These are phyloP conservation scores for Pinus albicaulis DNA, from an alignment of 75 land plant species.

Conservation along the genomic window DNA sequence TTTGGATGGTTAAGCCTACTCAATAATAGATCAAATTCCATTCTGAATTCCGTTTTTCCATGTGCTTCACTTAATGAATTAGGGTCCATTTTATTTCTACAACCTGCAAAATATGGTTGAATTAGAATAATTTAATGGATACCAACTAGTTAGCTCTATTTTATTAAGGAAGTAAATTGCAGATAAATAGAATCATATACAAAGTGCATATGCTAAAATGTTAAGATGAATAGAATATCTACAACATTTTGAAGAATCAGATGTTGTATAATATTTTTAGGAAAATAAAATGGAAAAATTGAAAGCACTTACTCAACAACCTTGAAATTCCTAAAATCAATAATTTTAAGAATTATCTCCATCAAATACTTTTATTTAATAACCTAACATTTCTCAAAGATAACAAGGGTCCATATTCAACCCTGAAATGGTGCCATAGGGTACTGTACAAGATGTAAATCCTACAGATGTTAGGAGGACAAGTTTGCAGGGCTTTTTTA, in stretches of 20 bases:
- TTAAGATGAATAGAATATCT: not conserved
- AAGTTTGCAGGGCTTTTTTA: not conserved
- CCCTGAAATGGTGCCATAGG: not conserved
- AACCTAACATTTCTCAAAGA: not conserved
- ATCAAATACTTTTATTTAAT: not conserved
- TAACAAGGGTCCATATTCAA: not conserved
- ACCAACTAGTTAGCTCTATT: too few species aligned
- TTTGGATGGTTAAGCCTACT: constrained; percentile 80
- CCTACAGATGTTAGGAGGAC: not conserved
- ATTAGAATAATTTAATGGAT: not conserved
- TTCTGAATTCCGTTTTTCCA: constrained; percentile 90
- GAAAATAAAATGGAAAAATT: not conserved
- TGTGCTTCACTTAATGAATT: constrained; percentile 63
- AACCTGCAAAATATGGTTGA: constrained; percentile 27
- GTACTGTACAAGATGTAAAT: too few species aligned
- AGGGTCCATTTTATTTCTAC: constrained; percentile 89
- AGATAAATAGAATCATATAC: too few species aligned
- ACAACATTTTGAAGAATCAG: not conserved
- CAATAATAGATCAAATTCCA: constrained; percentile 87
- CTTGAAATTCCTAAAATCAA: not conserved
- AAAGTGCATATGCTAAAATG: not conserved
- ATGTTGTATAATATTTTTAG: not conserved
- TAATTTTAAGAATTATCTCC: not conserved
- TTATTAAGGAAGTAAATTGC: too few species aligned
- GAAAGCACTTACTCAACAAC: not conserved